A percentile compares a stretch with the other conserved stretches of the same genome.
These are phyloP conservation scores for Euphorbia lathyris DNA, from an alignment of 345 rosid genomes.

Conservation along the genomic window DNA sequence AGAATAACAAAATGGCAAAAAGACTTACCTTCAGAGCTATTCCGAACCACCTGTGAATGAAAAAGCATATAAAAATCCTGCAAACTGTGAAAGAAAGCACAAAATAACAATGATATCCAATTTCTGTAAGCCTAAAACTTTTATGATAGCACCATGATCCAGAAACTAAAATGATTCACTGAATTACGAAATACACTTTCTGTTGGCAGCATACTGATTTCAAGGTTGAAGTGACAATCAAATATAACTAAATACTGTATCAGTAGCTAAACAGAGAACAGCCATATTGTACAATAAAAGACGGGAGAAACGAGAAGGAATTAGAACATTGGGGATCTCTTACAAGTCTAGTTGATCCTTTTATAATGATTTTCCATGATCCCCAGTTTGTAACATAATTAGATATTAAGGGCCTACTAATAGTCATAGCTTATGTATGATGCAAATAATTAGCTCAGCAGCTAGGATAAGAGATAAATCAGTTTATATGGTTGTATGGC, in stretches of 20 bases:
- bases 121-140: background rate
- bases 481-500: too few species aligned
- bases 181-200: background rate
- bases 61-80: slow-evolving; percentile 7
- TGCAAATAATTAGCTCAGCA: background rate
- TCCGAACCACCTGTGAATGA: slow-evolving; percentile 22
- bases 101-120: background rate
- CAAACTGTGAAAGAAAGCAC: slow-evolving; percentile 1
- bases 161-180: background rate
- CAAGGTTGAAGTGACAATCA: background rate
- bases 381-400: background rate
- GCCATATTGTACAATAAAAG: background rate
- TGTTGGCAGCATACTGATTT: background rate
- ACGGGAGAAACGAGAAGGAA: background rate
- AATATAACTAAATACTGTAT: background rate
- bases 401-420: background rate
- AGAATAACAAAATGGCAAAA: background rate
- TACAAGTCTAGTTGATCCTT: background rate
- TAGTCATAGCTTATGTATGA: background rate
- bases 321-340: background rate
- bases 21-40: slow-evolving; percentile 23
- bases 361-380: background rate
- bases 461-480: too few species aligned
- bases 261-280: background rate
- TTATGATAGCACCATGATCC: background rate